These are phyloP conservation scores for Yamadazyma scolyti DNA, from an alignment of 805 yeast species.

Conservation along the genomic window DNA sequence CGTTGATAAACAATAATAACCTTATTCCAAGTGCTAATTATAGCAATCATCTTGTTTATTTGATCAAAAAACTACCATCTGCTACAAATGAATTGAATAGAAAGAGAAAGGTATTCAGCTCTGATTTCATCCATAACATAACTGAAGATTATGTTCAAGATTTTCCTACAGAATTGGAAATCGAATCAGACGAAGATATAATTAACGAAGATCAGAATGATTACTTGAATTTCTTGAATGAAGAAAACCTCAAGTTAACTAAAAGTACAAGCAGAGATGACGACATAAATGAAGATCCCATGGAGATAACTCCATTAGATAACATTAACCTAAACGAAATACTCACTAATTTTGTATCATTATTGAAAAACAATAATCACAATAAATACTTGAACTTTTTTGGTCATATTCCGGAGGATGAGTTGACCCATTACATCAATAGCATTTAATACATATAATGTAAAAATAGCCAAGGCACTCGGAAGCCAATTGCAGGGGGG, in stretches of 20 bases:
- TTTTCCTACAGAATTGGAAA: slow-evolving; percentile 3
- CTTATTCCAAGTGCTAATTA: slow-evolving; percentile 11
- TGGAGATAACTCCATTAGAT: slow-evolving; percentile 76
- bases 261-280: slow-evolving; percentile 72
- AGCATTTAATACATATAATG: too few species aligned
- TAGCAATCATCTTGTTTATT: slow-evolving; percentile 9
- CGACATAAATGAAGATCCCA: slow-evolving; percentile 69
- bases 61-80: slow-evolving; percentile 58
- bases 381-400: slow-evolving; percentile 46
- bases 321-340: slow-evolving; percentile 55
- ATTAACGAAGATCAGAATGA: slow-evolving; percentile 16
- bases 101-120: slow-evolving; percentile 52
- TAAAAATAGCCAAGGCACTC: too few species aligned
- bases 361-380: slow-evolving; percentile 44
- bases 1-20: slow-evolving; percentile 24
- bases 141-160: slow-evolving; percentile 1
- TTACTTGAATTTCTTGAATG: slow-evolving; percentile 22
- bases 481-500: too few species aligned
- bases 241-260: slow-evolving; percentile 20
- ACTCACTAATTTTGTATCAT: slow-evolving; percentile 52
- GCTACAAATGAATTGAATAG: slow-evolving; percentile 68
- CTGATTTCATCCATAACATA: too few species aligned
- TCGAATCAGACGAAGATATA: slow-evolving; percentile 6
- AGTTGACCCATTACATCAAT: background rate
- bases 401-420: slow-evolving; percentile 13